Conservation (phyloP, 192 early-diverging fungal genomes). For the Oehlia diaphana region DNA sequence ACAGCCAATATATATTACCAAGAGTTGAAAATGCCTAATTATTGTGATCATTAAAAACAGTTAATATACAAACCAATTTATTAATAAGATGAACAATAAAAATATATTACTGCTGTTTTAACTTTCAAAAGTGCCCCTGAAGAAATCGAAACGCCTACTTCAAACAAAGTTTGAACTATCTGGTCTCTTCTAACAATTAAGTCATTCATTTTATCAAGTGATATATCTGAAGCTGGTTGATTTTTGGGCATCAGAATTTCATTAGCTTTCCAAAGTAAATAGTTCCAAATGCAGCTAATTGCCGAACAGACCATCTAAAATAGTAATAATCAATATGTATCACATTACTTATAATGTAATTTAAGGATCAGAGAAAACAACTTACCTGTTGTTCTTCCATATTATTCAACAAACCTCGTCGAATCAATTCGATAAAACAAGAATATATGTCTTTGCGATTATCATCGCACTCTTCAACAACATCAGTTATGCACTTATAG, state of each 20-base stretch:
- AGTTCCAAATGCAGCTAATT: conserved; percentile 38
- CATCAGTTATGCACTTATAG: conserved; percentile 28
- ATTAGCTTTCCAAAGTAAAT: conserved; percentile 38
- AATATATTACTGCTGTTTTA: conserved; percentile 9
- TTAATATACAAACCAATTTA: background rate
- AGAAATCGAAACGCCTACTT: background rate
- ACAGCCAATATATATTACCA: conserved; percentile 52
- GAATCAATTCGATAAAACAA: background rate
- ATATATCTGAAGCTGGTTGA: background rate
- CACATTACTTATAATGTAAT: background rate
- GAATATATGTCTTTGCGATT: conserved; percentile 8
- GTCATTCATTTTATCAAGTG: background rate
- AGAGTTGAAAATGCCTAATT: conserved; percentile 43
- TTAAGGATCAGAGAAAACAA: background rate
- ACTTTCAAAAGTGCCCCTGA: background rate
- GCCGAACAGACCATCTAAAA: conserved; percentile 33
- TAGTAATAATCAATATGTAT: background rate
- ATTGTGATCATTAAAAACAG: too few relatives aligned
- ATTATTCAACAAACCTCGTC: conserved; percentile 11
- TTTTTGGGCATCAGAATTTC: background rate
- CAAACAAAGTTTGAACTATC: conserved; percentile 18
- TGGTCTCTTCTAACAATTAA: conserved; percentile 16
- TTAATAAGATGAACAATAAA: background rate
- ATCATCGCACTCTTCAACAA: conserved; percentile 29
- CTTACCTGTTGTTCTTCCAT: conserved; percentile 4